A percentile compares a stretch with the other conserved stretches of the same genome.
Conservation (phyloP, 2,329 filamentous ascomycete genomes). For the Aspergillus sp. region DNA sequence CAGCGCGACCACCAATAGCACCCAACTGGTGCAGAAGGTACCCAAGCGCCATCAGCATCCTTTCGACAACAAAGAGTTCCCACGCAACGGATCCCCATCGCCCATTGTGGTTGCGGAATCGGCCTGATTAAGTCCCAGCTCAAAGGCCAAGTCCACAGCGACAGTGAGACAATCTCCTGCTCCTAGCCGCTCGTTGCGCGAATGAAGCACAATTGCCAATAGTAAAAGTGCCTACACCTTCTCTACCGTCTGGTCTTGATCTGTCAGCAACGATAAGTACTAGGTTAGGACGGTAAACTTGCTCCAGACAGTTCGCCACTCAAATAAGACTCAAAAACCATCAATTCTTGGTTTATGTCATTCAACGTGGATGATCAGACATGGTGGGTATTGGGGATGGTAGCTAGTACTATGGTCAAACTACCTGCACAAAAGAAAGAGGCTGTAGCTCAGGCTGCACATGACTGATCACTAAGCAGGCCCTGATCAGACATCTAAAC, state of each 20-base stretch:
- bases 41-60: constrained; percentile 68
- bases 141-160: constrained; percentile 63
- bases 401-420: too few species aligned
- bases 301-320: too few species aligned
- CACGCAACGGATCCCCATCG: constrained; percentile 61
- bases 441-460: too few species aligned
- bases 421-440: too few species aligned
- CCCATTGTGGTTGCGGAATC: constrained; percentile 59
- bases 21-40: constrained; percentile 60
- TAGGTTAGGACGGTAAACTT: constrained; percentile 30
- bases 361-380: too few species aligned
- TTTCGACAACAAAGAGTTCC: constrained; percentile 74
- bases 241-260: constrained; percentile 44
- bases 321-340: too few species aligned
- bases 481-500: neutral
- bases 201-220: constrained; percentile 69
- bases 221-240: constrained; percentile 73
- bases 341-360: too few species aligned
- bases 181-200: constrained; percentile 61
- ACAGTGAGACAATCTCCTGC: constrained; percentile 59
- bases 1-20: constrained; percentile 60
- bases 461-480: too few species aligned
- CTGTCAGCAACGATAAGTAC: constrained; percentile 19
- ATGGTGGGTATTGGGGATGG: too few species aligned
- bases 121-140: constrained; percentile 65